Evolutionary conservation across 2,329 filamentous ascomycete genomes (phyloP).

Genomic region (Fusarium nygamai): DNA sequence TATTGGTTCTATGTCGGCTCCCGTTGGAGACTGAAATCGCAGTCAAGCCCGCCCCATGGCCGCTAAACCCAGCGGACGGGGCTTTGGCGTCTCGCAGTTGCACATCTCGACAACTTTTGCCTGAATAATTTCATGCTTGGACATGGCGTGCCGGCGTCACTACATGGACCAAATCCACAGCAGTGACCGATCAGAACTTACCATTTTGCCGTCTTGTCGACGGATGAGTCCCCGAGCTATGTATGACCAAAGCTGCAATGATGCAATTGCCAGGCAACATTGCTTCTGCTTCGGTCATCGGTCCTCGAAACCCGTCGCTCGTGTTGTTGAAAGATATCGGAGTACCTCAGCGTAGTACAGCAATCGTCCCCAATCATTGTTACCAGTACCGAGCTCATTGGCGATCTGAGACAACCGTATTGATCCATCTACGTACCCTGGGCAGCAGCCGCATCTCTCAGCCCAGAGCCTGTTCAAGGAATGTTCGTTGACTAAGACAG

Average conservation of each 20-base stretch:
- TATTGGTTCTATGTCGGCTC: conserved; percentile 35
- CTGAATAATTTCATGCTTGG: conserved; percentile 32
- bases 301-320: conserved; percentile 30
- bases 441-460: conserved; percentile 14
- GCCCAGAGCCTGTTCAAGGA: conserved; percentile 13
- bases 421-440: conserved; percentile 16
- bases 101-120: conserved; percentile 39
- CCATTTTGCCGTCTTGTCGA: conserved; percentile 7
- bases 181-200: conserved; percentile 5
- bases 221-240: conserved; percentile 13
- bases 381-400: conserved; percentile 26
- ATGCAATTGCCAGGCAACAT: conserved; percentile 29
- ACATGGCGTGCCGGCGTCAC: conserved; percentile 29
- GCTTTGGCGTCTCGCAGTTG: conserved; percentile 17
- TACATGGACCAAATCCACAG: conserved; percentile 23
- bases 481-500: conserved; percentile 18
- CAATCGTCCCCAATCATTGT: conserved; percentile 24
- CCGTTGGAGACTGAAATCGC: conserved; percentile 33
- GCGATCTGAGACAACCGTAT: conserved; percentile 35
- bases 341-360: conserved; percentile 3
- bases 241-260: conserved; percentile 37
- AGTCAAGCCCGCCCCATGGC: conserved; percentile 15
- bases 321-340: conserved; percentile 30
- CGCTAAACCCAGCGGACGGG: conserved; percentile 9
- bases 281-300: conserved; percentile 15